Evolutionary conservation across 2,329 filamentous ascomycete genomes (phyloP).

Genomic region (Torrubiellomyces zombiae): DNA sequence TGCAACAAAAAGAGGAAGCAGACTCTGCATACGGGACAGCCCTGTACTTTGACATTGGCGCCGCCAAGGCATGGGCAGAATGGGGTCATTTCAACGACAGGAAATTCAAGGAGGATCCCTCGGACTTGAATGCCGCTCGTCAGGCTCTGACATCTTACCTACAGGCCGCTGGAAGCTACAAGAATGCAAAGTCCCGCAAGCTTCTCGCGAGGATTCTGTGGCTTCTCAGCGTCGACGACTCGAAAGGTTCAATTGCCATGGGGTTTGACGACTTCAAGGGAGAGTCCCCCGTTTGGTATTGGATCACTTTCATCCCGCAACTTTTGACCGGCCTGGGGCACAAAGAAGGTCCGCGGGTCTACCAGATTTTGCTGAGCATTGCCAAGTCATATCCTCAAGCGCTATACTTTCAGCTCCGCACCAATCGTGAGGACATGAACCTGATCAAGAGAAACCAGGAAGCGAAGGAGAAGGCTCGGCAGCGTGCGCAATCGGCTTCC

Average conservation of each 20-base stretch:
- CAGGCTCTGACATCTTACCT: constrained; percentile 93
- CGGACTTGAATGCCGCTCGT: constrained; percentile 66
- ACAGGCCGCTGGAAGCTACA: constrained; percentile 90
- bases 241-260: constrained; percentile 63
- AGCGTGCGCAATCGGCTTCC: constrained; percentile 28
- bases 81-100: constrained; percentile 98
- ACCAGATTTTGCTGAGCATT: constrained; percentile 77
- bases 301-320: constrained; percentile 98
- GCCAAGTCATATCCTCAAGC: constrained; percentile 92
- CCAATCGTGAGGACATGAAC: constrained; percentile 84
- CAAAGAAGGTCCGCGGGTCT: constrained; percentile 76
- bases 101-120: constrained; percentile 81
- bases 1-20: constrained; percentile 78
- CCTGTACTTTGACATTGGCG: constrained; percentile 84
- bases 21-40: constrained; percentile 91
- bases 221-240: constrained; percentile 85
- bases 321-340: constrained; percentile 80
- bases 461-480: constrained; percentile 47
- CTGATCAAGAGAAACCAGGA: constrained; percentile 82
- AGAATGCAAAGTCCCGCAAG: constrained; percentile 91
- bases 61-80: constrained; percentile 96
- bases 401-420: constrained; percentile 87
- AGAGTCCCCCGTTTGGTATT: constrained; percentile 96
- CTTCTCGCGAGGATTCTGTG: constrained; percentile 85
- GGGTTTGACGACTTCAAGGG: constrained; percentile 96